Conservation (phyloP, 2,329 filamentous ascomycete genomes). For the Aspergillus piperis region DNA sequence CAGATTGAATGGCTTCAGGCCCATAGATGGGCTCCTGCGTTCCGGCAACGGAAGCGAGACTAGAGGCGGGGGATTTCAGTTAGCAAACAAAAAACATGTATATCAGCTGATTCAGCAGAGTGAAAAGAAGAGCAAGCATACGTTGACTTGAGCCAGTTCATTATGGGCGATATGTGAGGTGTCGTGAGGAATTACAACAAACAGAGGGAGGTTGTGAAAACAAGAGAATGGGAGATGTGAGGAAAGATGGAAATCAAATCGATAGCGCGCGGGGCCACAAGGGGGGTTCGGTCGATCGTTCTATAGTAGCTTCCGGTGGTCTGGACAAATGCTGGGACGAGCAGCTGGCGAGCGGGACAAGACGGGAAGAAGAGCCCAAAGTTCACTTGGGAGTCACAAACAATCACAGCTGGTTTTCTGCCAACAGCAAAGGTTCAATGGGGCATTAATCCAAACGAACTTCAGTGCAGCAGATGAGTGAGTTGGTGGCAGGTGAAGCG, state of each 20-base stretch:
- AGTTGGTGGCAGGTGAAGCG: neutral
- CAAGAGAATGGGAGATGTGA: constrained; percentile 19
- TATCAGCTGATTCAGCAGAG: neutral
- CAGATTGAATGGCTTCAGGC: constrained; percentile 79
- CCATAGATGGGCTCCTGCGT: constrained; percentile 97
- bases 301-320: constrained; percentile 15
- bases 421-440: neutral
- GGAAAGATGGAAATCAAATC: constrained; percentile 37
- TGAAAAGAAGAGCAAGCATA: constrained; percentile 51
- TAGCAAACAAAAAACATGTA: constrained; percentile 47
- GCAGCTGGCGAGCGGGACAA: neutral
- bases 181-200: constrained; percentile 2
- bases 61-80: constrained; percentile 48
- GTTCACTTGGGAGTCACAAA: neutral
- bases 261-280: constrained; percentile 37
- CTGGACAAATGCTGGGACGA: neutral
- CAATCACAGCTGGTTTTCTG: neutral
- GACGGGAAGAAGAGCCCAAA: neutral
- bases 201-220: constrained; percentile 12
- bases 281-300: constrained; percentile 16
- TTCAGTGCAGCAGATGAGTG: no score
- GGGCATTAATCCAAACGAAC: neutral
- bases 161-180: constrained; percentile 58
- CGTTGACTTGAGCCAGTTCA: constrained; percentile 95
- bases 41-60: constrained; percentile 77